Evolutionary conservation across 2,329 filamentous ascomycete genomes (phyloP), one percentile per base, ranked within the genome.

Genomic region (Cercospora canescens): DNA sequence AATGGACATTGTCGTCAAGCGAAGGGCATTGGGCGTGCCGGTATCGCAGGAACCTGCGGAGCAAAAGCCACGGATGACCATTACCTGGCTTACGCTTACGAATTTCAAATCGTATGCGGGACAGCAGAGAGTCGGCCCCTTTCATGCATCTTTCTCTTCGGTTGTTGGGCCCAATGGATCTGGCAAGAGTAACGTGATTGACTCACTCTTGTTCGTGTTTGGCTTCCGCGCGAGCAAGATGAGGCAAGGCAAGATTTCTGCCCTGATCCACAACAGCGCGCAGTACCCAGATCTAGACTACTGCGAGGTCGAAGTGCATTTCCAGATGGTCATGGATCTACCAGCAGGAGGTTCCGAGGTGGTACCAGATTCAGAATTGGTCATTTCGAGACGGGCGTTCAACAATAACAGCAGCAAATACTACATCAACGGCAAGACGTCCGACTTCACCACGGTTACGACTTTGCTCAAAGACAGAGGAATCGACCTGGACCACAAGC

Each of bases 71-170:
- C 91, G 95, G 61, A 94, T 95, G 70, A 94, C 98, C 62, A 94
- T 99, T 70, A 95, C 92, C 18, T 93, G 97, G 76, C 84, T 99
- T 57, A 89, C 96, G 66, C 85, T 99, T 72, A 96, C 88, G 71
- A 99, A 99, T 80, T 99, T 99, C 87, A 99, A 99, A 83, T 98
- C 94, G 82, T 99, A 99, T 78, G 95, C 95, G 16, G 95, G 95
- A 4, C 86, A 91, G 68, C 95, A 99, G 78, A 91, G 96, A 80
- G 95, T 99, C 66, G 95, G 95, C 0, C 95, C 95, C 0, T 99
- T 99, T 78, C 95, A 99, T 78, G 87, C 92, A 1, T 99, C 95
- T 0, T 99, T 99, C 81, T 97, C 95, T 1, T 97, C 95, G 0
- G 95, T 99, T 2, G 95, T 99, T 9, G 96, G 95, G 0, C 95